These are phyloP conservation scores for Pichia nanzhaoensis DNA, from an alignment of 805 yeast genomes.

Conservation along the genomic window DNA sequence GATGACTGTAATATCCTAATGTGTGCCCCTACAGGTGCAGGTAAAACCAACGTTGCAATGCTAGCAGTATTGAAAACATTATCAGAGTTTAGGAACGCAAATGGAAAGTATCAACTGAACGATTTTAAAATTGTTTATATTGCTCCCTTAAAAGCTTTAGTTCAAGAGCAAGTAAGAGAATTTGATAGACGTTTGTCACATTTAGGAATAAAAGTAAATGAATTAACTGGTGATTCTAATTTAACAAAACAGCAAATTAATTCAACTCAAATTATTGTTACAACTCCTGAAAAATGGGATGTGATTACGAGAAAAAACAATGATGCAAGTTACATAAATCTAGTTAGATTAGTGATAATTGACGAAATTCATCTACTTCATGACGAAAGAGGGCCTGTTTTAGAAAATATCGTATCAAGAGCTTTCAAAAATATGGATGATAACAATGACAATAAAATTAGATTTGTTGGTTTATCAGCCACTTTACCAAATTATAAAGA, in stretches of 20 bases:
- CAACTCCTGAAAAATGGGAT: conserved; percentile 98
- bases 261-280: conserved; percentile 76
- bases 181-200: conserved; percentile 61
- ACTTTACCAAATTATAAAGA: conserved; percentile 85
- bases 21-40: conserved; percentile 99
- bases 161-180: conserved; percentile 89
- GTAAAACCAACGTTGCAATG: conserved; percentile 96
- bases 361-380: conserved; percentile 93
- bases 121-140: conserved; percentile 77
- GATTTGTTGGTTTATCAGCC: conserved; percentile 86
- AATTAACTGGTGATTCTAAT: conserved; percentile 85
- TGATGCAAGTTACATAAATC: conserved; percentile 55
- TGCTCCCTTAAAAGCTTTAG: conserved; percentile 92
- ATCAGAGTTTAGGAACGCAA: conserved; percentile 39
- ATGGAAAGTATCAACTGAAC: conserved; percentile 44
- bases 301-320: conserved; percentile 79
- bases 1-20: conserved; percentile 66
- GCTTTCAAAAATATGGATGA: conserved; percentile 45
- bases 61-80: conserved; percentile 63
- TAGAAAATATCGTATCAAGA: conserved; percentile 83
- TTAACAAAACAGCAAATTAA: conserved; percentile 68
- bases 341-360: conserved; percentile 67
- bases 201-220: conserved; percentile 69
- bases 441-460: conserved; percentile 36
- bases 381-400: conserved; percentile 91